A percentile compares a stretch with the other conserved stretches of the same genome.
Evolutionary conservation across 371 early-diverging fungal species (phyloP).

Genomic region (Quaeritorhiza haematococci): DNA sequence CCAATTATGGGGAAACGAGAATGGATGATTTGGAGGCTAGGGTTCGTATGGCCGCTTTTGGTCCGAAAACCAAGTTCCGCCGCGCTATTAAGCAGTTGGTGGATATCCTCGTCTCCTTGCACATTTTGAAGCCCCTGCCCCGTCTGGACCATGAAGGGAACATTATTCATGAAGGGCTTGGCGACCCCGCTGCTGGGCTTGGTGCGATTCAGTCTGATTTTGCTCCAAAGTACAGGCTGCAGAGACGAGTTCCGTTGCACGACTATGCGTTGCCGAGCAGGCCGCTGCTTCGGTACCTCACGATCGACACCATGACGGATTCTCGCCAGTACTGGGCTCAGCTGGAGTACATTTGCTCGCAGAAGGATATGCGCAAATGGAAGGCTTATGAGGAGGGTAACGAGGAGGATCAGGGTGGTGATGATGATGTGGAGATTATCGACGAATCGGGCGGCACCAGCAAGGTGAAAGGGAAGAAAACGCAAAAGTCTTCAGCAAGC

Average conservation of each 20-base stretch:
- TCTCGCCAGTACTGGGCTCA: slow-evolving; percentile 29
- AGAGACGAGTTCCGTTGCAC: slow-evolving; percentile 16
- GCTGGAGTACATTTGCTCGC: slow-evolving; percentile 19
- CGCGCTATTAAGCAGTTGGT: slow-evolving; percentile 2
- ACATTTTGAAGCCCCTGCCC: slow-evolving; percentile 12
- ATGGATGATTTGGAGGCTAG: slow-evolving; percentile 16
- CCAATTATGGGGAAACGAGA: slow-evolving; percentile 4
- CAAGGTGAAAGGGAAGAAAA: no score
- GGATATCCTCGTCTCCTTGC: slow-evolving; percentile 11
- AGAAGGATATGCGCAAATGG: not conserved
- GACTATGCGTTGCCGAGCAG: slow-evolving; percentile 15
- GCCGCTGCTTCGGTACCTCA: slow-evolving; percentile 12
- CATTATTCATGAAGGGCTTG: not conserved
- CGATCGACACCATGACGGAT: slow-evolving; percentile 13
- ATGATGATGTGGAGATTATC: slow-evolving; percentile 1
- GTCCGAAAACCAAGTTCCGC: slow-evolving; percentile 5
- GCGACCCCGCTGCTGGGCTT: no score
- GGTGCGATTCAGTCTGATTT: no score
- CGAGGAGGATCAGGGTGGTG: no score
- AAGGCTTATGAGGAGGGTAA: not conserved
- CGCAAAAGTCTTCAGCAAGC: not conserved
- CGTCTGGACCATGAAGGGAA: not conserved
- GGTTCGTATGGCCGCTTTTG: slow-evolving; percentile 10
- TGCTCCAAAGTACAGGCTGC: slow-evolving; percentile 4
- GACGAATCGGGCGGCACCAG: not conserved